Conservation (phyloP, 2,329 filamentous ascomycete genomes). For the Penicillium sp. region DNA sequence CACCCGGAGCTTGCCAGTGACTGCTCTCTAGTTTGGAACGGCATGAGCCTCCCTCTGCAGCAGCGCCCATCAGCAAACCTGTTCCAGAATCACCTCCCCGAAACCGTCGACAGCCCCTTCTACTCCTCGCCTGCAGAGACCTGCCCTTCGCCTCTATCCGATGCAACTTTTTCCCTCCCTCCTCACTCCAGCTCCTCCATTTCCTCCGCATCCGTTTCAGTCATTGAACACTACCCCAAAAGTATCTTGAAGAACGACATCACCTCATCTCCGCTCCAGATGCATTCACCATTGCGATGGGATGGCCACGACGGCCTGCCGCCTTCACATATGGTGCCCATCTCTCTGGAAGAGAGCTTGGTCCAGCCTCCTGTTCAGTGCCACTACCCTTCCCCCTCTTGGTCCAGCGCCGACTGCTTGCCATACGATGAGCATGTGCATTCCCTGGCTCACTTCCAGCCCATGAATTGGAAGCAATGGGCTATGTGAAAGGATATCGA, state of each 20-base stretch:
- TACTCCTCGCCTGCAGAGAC: constrained; percentile 44
- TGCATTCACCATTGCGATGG: constrained; percentile 35
- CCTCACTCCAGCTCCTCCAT: constrained; percentile 31
- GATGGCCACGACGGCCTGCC: constrained; percentile 28
- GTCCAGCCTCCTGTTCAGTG: constrained; percentile 33
- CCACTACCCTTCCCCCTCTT: constrained; percentile 26
- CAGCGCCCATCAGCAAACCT: constrained; percentile 27
- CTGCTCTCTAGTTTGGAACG: constrained; percentile 36
- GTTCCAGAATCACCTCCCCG: constrained; percentile 35
- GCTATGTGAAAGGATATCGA: constrained; percentile 11
- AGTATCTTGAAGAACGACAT: constrained; percentile 32
- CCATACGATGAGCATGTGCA: constrained; percentile 25
- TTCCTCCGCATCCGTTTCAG: constrained; percentile 34
- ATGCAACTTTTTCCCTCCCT: constrained; percentile 34
- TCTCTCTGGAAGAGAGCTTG: constrained; percentile 35
- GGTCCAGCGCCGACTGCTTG: constrained; percentile 24
- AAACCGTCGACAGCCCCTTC: constrained; percentile 39
- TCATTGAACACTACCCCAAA: constrained; percentile 37
- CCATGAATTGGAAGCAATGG: constrained; percentile 22
- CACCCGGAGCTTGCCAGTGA: constrained; percentile 34
- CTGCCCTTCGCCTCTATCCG: constrained; percentile 44
- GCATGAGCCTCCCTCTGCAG: constrained; percentile 35
- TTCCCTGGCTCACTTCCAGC: constrained; percentile 21
- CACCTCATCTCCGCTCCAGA: constrained; percentile 34
- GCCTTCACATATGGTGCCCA: constrained; percentile 34